Evolutionary conservation across 2,329 filamentous ascomycete species (phyloP).

Genomic region (Aspergillus neoniger): DNA sequence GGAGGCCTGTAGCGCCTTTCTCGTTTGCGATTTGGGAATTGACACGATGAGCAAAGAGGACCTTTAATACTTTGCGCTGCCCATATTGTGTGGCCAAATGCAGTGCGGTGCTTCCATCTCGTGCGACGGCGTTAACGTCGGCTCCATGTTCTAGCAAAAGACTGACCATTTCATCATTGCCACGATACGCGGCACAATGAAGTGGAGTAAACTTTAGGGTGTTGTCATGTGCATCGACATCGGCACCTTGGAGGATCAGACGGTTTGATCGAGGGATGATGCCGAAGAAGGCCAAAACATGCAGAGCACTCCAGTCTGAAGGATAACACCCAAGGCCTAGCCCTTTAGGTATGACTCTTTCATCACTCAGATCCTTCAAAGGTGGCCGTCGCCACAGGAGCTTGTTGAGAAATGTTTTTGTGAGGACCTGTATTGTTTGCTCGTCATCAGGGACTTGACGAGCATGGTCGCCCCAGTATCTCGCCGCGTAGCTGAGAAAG

Average conservation of each 20-base stretch:
- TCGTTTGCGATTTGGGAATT: conserved; percentile 23
- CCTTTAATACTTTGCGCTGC: conserved; percentile 30
- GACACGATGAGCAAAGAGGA: conserved; percentile 20
- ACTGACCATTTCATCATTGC: conserved; percentile 34
- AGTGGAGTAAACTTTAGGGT: conserved; percentile 27
- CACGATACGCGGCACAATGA: conserved; percentile 33
- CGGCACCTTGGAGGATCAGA: conserved; percentile 28
- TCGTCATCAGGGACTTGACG: conserved; percentile 32
- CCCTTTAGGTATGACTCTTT: conserved; percentile 20
- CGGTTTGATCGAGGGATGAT: conserved; percentile 28
- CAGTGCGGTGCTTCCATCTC: conserved; percentile 34
- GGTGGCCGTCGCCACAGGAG: conserved; percentile 34
- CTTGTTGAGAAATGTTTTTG: conserved; percentile 37
- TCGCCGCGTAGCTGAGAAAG: conserved; percentile 30
- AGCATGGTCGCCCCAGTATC: conserved; percentile 35
- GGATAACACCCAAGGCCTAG: conserved; percentile 31
- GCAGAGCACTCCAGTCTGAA: conserved; percentile 32
- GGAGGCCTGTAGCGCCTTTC: conserved; percentile 26
- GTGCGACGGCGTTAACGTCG: conserved; percentile 26
- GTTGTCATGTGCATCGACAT: conserved; percentile 30
- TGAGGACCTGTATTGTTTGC: conserved; percentile 32
- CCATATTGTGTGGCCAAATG: conserved; percentile 31
- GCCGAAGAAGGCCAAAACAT: conserved; percentile 33
- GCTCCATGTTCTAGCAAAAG: conserved; percentile 30
- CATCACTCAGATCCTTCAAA: conserved; percentile 10